Percentiles rank a stretch among this genome's conserved stretches.
These are phyloP conservation scores for Knoxia roxburghii DNA, from an alignment of 257 asterid species.

Conservation along the genomic window DNA sequence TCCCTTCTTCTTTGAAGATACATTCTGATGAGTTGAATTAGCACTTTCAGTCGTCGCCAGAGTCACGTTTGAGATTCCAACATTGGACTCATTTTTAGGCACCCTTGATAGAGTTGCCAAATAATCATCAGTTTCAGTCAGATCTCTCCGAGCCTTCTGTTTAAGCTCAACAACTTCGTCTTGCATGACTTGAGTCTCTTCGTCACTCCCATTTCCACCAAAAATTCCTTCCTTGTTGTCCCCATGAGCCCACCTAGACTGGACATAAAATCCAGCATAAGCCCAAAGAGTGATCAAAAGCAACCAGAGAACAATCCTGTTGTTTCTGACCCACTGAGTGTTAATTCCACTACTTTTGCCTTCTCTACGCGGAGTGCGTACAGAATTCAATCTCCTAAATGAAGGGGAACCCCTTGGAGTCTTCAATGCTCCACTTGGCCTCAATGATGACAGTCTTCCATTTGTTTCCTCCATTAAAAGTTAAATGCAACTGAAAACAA, in stretches of 20 bases:
- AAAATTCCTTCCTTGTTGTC: conserved; percentile 92
- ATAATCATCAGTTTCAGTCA: conserved; percentile 44
- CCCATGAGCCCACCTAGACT: conserved; percentile 98
- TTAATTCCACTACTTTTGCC: conserved; percentile 31
- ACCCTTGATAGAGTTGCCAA: conserved; percentile 22
- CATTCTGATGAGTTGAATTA: conserved; percentile 22
- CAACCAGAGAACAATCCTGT: conserved; percentile 87
- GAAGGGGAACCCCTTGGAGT: conserved; percentile 86
- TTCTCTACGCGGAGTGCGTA: conserved; percentile 63
- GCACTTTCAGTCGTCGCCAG: conserved; percentile 37
- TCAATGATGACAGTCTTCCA: conserved; percentile 54
- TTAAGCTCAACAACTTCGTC: conserved; percentile 31
- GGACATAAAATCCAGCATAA: conserved; percentile 83
- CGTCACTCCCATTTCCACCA: conserved; percentile 60
- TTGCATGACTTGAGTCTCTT: conserved; percentile 25
- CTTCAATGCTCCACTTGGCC: conserved; percentile 48
- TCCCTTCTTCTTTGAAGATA: conserved; percentile 39
- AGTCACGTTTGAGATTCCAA: conserved; percentile 27
- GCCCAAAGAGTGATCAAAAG: conserved; percentile 96
- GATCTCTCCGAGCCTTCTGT: conserved; percentile 36
- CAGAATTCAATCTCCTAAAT: conserved; percentile 55
- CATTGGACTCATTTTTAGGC: conserved; percentile 28
- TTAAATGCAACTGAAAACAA: neutral
- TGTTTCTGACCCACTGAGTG: conserved; percentile 55
- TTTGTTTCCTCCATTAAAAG: conserved; percentile 71